phyloP scores from a whole-genome alignment of 2,329 filamentous ascomycete genomes.

The Alternaria triticimaculans region DNA sequence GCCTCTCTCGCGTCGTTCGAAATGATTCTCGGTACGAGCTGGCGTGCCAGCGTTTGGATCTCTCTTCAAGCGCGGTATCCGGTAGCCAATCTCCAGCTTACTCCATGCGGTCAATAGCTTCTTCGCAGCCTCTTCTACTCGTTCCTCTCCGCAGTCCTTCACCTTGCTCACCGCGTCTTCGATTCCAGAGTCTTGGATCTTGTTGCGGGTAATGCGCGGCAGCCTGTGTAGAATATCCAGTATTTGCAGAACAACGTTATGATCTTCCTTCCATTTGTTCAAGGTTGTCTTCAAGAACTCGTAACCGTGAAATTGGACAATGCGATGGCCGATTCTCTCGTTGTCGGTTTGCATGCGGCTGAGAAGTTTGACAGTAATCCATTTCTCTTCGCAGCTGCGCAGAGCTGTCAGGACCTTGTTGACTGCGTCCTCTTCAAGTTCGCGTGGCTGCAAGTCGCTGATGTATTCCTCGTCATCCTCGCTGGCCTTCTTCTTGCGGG shows the following conservation, averaged over 20 bases:
- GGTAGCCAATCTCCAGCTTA: constrained; percentile 86
- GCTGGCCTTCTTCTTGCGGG: constrained; percentile 86
- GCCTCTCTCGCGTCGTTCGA: constrained; percentile 62
- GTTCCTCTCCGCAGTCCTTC: constrained; percentile 71
- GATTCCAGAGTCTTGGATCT: constrained; percentile 95
- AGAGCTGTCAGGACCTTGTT: constrained; percentile 95
- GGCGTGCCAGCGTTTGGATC: constrained; percentile 66
- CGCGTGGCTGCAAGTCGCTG: constrained; percentile 81
- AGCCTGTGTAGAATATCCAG: constrained; percentile 88
- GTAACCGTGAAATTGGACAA: constrained; percentile 97
- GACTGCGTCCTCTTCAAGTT: constrained; percentile 80
- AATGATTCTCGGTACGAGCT: constrained; percentile 59
- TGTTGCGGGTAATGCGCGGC: constrained; percentile 91
- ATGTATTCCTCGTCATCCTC: constrained; percentile 97
- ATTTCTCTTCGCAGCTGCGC: constrained; percentile 98
- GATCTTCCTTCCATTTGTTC: constrained; percentile 84
- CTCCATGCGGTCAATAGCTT: constrained; percentile 83
- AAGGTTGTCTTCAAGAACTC: constrained; percentile 90
- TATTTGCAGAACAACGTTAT: constrained; percentile 87
- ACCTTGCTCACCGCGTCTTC: constrained; percentile 79
- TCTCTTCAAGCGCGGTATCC: constrained; percentile 88
- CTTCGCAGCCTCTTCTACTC: constrained; percentile 74
- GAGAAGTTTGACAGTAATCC: constrained; percentile 96
- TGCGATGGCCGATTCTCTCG: constrained; percentile 83
- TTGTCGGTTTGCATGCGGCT: constrained; percentile 86